Conservation (phyloP, 2,329 filamentous ascomycete genomes). For the Fusarium penzigii region DNA sequence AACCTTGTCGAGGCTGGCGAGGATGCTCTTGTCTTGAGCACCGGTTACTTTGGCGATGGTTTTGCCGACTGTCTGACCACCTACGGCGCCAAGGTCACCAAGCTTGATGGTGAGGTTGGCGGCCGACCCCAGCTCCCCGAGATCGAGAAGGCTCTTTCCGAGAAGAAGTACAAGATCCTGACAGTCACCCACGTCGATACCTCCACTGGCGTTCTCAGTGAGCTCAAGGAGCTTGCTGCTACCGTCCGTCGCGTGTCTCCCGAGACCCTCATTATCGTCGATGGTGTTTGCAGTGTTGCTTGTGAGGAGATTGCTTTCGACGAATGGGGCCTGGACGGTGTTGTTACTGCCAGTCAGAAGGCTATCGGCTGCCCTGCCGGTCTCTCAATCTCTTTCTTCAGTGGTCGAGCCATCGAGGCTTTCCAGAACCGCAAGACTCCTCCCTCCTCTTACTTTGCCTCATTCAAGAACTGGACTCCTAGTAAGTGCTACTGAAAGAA, state of each 20-base stretch:
- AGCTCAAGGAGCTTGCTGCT: slow-evolving; percentile 81
- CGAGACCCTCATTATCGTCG: slow-evolving; percentile 87
- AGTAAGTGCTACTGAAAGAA: slow-evolving; percentile 52
- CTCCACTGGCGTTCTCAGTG: slow-evolving; percentile 91
- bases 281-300: slow-evolving; percentile 96
- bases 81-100: slow-evolving; percentile 87
- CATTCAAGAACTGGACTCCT: slow-evolving; percentile 95
- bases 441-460: slow-evolving; percentile 89
- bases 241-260: slow-evolving; percentile 85
- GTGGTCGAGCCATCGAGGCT: slow-evolving; percentile 78
- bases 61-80: slow-evolving; percentile 90
- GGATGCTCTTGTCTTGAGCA: slow-evolving; percentile 88
- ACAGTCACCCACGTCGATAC: slow-evolving; percentile 98
- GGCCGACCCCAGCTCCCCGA: slow-evolving; percentile 82
- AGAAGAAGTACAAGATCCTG: slow-evolving; percentile 91
- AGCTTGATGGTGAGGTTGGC: slow-evolving; percentile 87
- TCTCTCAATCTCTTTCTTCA: slow-evolving; percentile 91
- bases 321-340: slow-evolving; percentile 88
- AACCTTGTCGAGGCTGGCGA: slow-evolving; percentile 91
- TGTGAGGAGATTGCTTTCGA: slow-evolving; percentile 97
- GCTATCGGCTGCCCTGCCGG: slow-evolving; percentile 95
- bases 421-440: slow-evolving; percentile 74
- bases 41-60: slow-evolving; percentile 94
- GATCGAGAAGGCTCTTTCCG: slow-evolving; percentile 83
- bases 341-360: slow-evolving; percentile 94